phyloP scores from a whole-genome alignment of 257 asterid species.

The Ballota nigra region DNA sequence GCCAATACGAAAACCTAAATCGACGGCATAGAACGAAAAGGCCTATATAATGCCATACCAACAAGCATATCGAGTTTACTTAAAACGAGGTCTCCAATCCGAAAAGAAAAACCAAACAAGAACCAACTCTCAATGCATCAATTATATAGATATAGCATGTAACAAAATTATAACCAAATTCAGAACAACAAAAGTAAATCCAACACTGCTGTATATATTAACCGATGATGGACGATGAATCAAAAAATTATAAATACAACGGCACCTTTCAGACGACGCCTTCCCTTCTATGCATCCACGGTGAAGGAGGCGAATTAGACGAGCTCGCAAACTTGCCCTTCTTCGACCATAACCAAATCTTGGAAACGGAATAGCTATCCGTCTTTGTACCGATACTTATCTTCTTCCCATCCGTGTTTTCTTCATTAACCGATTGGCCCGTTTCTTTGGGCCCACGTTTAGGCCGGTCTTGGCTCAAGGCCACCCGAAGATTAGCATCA shows the following conservation, averaged over 20 bases:
- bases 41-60: conserved; percentile 8
- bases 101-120: neutral
- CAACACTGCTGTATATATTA: conserved; percentile 1
- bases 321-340: conserved; percentile 73
- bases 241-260: conserved; percentile 15
- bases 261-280: conserved; percentile 36
- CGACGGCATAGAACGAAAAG: too few species aligned
- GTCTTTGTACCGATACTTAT: conserved; percentile 75
- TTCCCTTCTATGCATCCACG: conserved; percentile 45
- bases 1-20: too few species aligned
- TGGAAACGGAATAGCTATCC: conserved; percentile 92
- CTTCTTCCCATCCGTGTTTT: conserved; percentile 62
- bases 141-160: conserved; percentile 30
- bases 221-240: conserved; percentile 22
- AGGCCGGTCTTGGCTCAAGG: conserved; percentile 47
- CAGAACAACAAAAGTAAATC: conserved; percentile 25
- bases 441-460: conserved; percentile 22
- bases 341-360: conserved; percentile 96
- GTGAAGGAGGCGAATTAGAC: conserved; percentile 40
- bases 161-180: conserved; percentile 18
- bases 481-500: conserved; percentile 67
- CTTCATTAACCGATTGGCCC: conserved; percentile 35
- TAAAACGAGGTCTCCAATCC: too few species aligned
- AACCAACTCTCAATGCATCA: conserved; percentile 16
- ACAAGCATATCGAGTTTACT: neutral